phyloP scores from a whole-genome alignment of 352 stramenopile genomes.

The Phytophthora syringae region DNA sequence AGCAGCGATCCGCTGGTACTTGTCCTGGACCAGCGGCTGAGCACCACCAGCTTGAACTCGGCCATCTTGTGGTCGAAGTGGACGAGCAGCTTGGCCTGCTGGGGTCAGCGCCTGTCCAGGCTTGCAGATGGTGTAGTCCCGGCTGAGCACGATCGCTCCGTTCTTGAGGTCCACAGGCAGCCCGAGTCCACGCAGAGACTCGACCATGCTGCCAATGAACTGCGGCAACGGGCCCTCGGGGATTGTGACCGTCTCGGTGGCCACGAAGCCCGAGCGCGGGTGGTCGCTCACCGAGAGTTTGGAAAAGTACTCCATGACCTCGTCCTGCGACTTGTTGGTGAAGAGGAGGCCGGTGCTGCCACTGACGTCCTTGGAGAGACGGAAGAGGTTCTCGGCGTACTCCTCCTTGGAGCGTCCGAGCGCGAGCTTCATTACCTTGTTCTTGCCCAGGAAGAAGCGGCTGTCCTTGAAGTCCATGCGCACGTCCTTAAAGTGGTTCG shows the following conservation, averaged over 20 bases:
- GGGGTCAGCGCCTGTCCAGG: conserved; percentile 93
- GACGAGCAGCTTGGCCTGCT: conserved; percentile 96
- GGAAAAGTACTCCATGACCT: conserved; percentile 94
- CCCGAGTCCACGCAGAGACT: conserved; percentile 96
- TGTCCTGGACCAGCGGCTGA: conserved; percentile 79
- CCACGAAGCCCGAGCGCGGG: conserved; percentile 93
- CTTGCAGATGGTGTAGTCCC: conserved; percentile 95
- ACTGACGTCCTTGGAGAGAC: conserved; percentile 91
- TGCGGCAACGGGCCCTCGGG: conserved; percentile 90
- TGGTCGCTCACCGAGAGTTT: conserved; percentile 93
- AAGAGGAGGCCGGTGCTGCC: conserved; percentile 96
- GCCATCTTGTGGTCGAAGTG: conserved; percentile 91
- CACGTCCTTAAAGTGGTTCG: conserved; percentile 98
- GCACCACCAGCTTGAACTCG: conserved; percentile 82
- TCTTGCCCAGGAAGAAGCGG: conserved; percentile 98
- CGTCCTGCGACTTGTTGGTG: conserved; percentile 89
- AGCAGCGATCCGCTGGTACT: conserved; percentile 74
- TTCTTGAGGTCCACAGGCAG: conserved; percentile 98
- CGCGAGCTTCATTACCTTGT: conserved; percentile 98
- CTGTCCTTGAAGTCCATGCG: conserved; percentile 96
- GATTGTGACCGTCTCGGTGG: conserved; percentile 90
- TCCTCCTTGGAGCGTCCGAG: conserved; percentile 94
- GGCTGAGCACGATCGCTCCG: conserved; percentile 91
- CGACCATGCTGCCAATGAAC: no score
- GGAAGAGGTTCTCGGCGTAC: conserved; percentile 95